phyloP scores from a whole-genome alignment of 2,329 filamentous ascomycete genomes.

The Aureobasidium sp. region DNA sequence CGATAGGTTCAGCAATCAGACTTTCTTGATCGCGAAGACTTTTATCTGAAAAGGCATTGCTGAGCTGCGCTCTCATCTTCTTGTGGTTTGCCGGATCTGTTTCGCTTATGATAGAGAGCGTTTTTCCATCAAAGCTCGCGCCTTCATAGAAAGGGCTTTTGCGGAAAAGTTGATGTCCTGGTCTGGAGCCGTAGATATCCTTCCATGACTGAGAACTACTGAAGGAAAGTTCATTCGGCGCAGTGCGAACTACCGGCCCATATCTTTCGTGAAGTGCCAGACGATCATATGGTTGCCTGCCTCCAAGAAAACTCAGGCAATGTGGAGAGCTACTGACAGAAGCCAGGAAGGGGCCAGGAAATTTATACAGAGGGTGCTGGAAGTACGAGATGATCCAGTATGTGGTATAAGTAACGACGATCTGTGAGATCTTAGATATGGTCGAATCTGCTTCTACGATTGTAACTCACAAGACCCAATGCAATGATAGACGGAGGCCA shows the following conservation, averaged over 20 bases:
- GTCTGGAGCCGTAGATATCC: background rate
- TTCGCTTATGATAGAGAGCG: background rate
- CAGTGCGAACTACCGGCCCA: background rate
- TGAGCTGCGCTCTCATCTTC: background rate
- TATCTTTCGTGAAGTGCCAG: background rate
- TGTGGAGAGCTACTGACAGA: background rate
- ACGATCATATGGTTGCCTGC: background rate
- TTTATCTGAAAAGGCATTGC: background rate
- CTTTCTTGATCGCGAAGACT: background rate
- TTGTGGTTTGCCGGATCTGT: background rate
- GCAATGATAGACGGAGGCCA: background rate
- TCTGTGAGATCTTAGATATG: background rate
- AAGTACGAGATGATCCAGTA: background rate
- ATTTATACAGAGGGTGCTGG: background rate
- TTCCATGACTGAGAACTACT: background rate
- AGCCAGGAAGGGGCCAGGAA: conserved; percentile 18
- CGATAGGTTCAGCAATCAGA: background rate
- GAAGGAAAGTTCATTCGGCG: background rate
- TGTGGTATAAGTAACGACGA: background rate
- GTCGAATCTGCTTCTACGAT: background rate
- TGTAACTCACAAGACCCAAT: background rate
- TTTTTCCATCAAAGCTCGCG: background rate
- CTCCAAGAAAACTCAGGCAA: background rate
- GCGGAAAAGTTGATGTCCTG: background rate
- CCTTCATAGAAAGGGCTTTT: background rate